Evolutionary conservation across 2,329 filamentous ascomycete species (phyloP), one percentile per base, ranked within the genome.

Genomic region (Monosporascus ibericus): DNA sequence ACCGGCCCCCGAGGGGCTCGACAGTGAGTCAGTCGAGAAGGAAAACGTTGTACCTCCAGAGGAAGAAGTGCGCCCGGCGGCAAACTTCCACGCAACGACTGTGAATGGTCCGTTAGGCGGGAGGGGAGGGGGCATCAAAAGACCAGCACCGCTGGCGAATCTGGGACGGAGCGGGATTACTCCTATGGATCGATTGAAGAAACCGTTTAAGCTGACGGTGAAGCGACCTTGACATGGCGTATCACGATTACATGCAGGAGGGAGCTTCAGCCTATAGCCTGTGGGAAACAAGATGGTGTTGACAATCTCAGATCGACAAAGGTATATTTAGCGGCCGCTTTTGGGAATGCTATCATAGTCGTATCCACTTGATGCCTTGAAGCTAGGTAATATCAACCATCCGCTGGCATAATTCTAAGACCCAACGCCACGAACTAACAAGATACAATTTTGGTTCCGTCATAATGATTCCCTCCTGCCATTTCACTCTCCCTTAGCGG

Each of bases 191-290:
- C 72, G 72, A 58, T 62, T 82, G 48, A 71, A 72, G 51, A 80
- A 75, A 61, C 80, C 80, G 6, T 84, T 83, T 52, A 82, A 80
- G 65, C 67, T 82, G 58, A 82, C 78, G 11, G 75, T 82, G 20
- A 77, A 75, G 53, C 71, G 76, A 51, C 53, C 63, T 24, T 64
- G 51, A 61, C 36, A 14, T 54, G 47, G 53, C 17, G 27, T 27
- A 42, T 18, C 11, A 40, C 14, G 22, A 27, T 39, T 5, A 14
- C 39, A 42, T 42, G 39, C 6, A 20, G 11, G 30, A 34, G 4
- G 30, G 4, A 34, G 30, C 30, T 34, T 14, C 30, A 34, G 1
- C 30, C 30, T 34, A 34, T 34, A 5, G 30, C 30, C 11, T 34
- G 11, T 34, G 30, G 30, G 11, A 34, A 14, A 5, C 30, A 11